Base-by-base conservation (phyloP, 108 stramenopile genomes). In the Stephanodiscus triporus region DNA sequence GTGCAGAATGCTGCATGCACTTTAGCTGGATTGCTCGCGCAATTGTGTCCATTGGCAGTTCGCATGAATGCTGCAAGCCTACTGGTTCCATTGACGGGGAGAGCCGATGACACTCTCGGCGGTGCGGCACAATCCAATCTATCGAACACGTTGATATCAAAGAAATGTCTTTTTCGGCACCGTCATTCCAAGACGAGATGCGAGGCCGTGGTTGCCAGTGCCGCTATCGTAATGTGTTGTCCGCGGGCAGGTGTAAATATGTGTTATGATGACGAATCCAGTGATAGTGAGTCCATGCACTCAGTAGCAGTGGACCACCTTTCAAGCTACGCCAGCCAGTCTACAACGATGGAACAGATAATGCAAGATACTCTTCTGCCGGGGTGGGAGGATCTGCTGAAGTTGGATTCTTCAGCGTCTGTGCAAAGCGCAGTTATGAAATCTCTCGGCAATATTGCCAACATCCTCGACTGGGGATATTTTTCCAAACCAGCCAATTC, bases 171-270 rank as follows among this genome's bases (percentile, higher is more conserved):
- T 11, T 50, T 78, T 22, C 59, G 64, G 23, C 70, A 78, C 40
- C 77, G 77, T 36, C 77, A 71, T 65, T 48, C 77, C 19, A 78
- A 71, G 47, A 78, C 64, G 23, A 36, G 77, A 62, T 54, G 63
- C 20, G 43, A 71, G 43, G 77, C 77, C 9, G 65, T 79, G n/a
- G 20, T 54, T 53, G 66, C 78, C 10, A 79, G 78, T 61, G 47
- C 43, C 51, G 78, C 64, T 0, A 79, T 79, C 42, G 64, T 72
- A 0, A 17, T 72, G 32, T 79, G 78, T 48, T 72, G 77, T 45
- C 69, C 43, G 24, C 56, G 49, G 20, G 27, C 47, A 27, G 49
- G 30, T 45, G 6, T 2, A 32, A 10, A 45, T 27, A 51, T 7
- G 19, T 10, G 23, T 23, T 1, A 23, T 10, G 23, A 20, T 3